These are phyloP conservation scores for Cutaneotrichosporon arboriforme DNA, from an alignment of 1,284 basidiomycete genomes.

Conservation along the genomic window DNA sequence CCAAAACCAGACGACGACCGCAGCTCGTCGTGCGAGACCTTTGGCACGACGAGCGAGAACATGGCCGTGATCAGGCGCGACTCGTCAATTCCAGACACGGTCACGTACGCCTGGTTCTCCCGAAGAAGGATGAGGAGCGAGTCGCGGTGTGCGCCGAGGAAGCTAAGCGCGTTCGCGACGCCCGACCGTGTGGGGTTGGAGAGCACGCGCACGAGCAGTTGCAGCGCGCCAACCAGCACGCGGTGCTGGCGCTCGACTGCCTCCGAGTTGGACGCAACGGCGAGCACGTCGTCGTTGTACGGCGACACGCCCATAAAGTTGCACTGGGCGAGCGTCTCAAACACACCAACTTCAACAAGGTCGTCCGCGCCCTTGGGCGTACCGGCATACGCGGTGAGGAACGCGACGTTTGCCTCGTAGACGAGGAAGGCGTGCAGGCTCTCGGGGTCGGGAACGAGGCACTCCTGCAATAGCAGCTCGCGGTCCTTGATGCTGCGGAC, in stretches of 20 bases:
- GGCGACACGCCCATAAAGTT: conserved; percentile 81
- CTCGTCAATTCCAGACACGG: conserved; percentile 49
- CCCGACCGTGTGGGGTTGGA: conserved; percentile 18
- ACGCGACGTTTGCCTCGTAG: conserved; percentile 88
- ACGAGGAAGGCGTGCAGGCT: conserved; percentile 85
- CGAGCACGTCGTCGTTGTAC: conserved; percentile 68
- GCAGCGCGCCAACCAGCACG: conserved; percentile 31
- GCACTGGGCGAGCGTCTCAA: conserved; percentile 75
- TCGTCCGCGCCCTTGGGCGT: conserved; percentile 76
- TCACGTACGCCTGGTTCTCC: conserved; percentile 47
- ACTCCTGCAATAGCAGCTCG: conserved; percentile 69
- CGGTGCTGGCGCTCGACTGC: conserved; percentile 36
- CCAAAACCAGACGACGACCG: conserved; percentile 70
- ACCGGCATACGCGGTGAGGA: conserved; percentile 78
- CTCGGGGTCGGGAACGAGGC: conserved; percentile 86
- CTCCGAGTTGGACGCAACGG: conserved; percentile 21
- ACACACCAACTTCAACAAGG: conserved; percentile 70
- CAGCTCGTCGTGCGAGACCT: conserved; percentile 57
- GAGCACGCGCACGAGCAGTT: conserved; percentile 32
- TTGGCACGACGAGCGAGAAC: conserved; percentile 49
- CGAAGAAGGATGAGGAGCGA: conserved; percentile 50
- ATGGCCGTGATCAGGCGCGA: conserved; percentile 50
- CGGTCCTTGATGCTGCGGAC: conserved; percentile 76
- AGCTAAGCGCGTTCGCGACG: conserved; percentile 45
- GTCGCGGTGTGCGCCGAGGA: conserved; percentile 53